Evolutionary conservation across 176 grass and related monocot genomes (phyloP).

Genomic region (Calamus simplicifolius): DNA sequence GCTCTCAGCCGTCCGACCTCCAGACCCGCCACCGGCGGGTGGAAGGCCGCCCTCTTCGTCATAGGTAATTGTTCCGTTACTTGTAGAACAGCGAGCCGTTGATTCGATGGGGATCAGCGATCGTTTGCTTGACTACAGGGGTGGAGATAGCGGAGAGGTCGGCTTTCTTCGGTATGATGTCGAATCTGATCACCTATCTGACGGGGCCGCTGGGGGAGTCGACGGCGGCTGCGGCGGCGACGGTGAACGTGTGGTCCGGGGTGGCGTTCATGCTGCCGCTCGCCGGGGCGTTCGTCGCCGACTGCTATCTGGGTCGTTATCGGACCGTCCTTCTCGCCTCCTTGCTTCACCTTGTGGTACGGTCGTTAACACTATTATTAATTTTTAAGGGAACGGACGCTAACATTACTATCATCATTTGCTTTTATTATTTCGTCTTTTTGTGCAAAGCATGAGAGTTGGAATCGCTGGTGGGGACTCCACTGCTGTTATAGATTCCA

Average conservation of each 20-base stretch:
- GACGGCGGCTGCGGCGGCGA: slow-evolving; percentile 7
- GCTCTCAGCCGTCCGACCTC: neutral
- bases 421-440: no score
- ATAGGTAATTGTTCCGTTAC: slow-evolving; percentile 1
- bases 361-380: no score
- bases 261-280: slow-evolving; percentile 13
- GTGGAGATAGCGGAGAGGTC: slow-evolving; percentile 30
- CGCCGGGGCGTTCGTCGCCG: slow-evolving; percentile 15
- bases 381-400: no score
- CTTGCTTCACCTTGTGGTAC: slow-evolving; percentile 11
- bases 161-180: slow-evolving; percentile 1
- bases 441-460: no score
- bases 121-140: neutral
- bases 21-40: slow-evolving; percentile 1
- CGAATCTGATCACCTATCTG: slow-evolving; percentile 22
- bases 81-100: neutral
- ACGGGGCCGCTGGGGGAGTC: slow-evolving; percentile 22
- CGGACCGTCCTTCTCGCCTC: slow-evolving; percentile 14
- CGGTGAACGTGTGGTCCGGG: slow-evolving; percentile 20
- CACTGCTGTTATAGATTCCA: no score
- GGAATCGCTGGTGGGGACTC: no score
- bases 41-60: slow-evolving; percentile 27
- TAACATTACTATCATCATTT: no score
- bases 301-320: slow-evolving; percentile 22
- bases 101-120: neutral